Percentiles rank a stretch among this genome's conserved stretches.
These are phyloP conservation scores for Taphrina wiesneri DNA, from an alignment of 1,139 yeast species.

Conservation along the genomic window DNA sequence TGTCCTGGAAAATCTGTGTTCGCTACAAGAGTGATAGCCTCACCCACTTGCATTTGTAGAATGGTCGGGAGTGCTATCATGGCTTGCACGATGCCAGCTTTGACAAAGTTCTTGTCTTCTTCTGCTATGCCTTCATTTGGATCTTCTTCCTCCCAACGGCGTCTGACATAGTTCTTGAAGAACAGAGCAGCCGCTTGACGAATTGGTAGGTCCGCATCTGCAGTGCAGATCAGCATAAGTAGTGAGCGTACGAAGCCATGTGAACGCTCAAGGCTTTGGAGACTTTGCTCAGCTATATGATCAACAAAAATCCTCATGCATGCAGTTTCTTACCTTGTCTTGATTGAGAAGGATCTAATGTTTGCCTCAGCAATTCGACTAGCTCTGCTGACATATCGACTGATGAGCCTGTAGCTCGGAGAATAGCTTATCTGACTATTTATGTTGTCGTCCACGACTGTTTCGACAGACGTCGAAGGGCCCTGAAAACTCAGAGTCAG, in stretches of 20 bases:
- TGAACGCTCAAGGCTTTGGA: slow-evolving; percentile 62
- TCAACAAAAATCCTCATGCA: background rate
- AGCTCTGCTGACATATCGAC: slow-evolving; percentile 30
- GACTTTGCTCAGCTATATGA: slow-evolving; percentile 46
- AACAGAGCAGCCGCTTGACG: slow-evolving; percentile 87
- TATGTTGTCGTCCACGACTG: background rate
- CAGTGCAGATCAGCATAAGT: slow-evolving; percentile 73
- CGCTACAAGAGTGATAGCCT: slow-evolving; percentile 87
- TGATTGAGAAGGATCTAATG: slow-evolving; percentile 39
- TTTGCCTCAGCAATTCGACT: slow-evolving; percentile 38
- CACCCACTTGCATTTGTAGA: slow-evolving; percentile 88
- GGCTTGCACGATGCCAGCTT: slow-evolving; percentile 71
- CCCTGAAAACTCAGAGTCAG: too few species aligned
- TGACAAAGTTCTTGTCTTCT: slow-evolving; percentile 49
- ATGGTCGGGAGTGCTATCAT: slow-evolving; percentile 78
- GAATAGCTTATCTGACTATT: background rate
- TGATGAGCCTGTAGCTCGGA: background rate
- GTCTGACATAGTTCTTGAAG: slow-evolving; percentile 80
- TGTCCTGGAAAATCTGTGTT: slow-evolving; percentile 91
- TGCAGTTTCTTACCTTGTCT: slow-evolving; percentile 37
- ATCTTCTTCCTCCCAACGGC: slow-evolving; percentile 60
- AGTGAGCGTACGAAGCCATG: slow-evolving; percentile 76
- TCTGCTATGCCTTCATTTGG: background rate
- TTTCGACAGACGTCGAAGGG: too few species aligned
- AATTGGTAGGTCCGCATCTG: slow-evolving; percentile 56